Base-by-base conservation (phyloP, 768 basidiomycete species). In the Leccinum obscurum region DNA sequence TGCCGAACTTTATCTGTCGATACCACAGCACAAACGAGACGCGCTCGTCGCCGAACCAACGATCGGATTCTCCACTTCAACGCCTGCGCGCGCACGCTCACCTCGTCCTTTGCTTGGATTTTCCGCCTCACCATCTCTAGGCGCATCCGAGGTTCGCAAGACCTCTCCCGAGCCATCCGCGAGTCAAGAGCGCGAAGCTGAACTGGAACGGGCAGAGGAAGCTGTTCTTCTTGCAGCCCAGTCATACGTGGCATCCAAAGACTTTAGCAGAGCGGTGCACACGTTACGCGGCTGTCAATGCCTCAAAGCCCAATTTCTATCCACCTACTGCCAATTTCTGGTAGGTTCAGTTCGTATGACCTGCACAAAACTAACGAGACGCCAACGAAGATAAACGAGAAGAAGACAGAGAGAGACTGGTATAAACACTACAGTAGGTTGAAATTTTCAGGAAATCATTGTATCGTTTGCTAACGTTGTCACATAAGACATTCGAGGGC, bases 381-480 rank as follows among this genome's bases (percentile, higher is more conserved):
- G 26, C 26, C 57, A 20, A 30, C 52, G 28, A 66, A 96, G 95
- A 87, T 88, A 13, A 85, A 86, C 59, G 95, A 98, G 77, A 89
- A 89, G 69, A 85, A 85, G 64, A 86, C 92, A 1, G 82, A 90
- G 66, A 82, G 90, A 66, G 87, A 90, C 59, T 94, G 92, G 92
- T 91, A 93, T 77, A 87, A 87, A 75, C 78, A 88, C 65, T 84
- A 90, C 68, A 85, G 92, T 89, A 63, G 63, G 86, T 78, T 10
- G 50, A 14, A 61, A 52, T 28, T 28, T 4, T 28, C 1, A 20
- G 28, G 11, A 15, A 55, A n/a, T 44, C 32, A 6, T 35, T 32
- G 28, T 30, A 28, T 49, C 14, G 2, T 39, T 55, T 44, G 49
- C 59, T 44, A 35, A 63, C 20, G 41, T 63, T 52, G 52, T 56